A percentile compares a stretch with the other conserved stretches of the same genome.
Evolutionary conservation across 1,284 basidiomycete genomes (phyloP).

Genomic region (Vanrija sp.): DNA sequence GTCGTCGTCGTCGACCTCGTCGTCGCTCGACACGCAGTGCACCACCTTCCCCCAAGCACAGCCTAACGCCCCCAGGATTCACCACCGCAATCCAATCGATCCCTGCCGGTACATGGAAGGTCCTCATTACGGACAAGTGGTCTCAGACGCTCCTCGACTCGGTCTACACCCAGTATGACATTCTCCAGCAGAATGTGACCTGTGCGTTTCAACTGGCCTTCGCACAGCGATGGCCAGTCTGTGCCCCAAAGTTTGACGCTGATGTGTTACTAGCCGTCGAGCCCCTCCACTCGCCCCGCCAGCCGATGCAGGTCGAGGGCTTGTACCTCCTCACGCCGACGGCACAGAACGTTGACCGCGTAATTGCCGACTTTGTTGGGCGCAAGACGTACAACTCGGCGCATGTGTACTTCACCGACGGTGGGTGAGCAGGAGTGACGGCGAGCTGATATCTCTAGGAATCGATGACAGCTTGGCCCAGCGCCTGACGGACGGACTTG

Average conservation of each 20-base stretch:
- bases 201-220: constrained; percentile 56
- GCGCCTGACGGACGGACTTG: constrained; percentile 55
- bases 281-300: constrained; percentile 54
- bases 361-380: constrained; percentile 76
- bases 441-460: constrained; percentile 22
- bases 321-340: constrained; percentile 94
- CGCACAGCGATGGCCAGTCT: not conserved
- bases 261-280: constrained; percentile 46
- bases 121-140: constrained; percentile 90
- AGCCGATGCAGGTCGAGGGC: constrained; percentile 56
- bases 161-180: constrained; percentile 88
- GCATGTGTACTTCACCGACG: constrained; percentile 93
- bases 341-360: constrained; percentile 82
- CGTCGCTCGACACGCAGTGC: not conserved
- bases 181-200: constrained; percentile 89
- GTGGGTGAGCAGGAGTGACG: constrained; percentile 52
- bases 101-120: constrained; percentile 85
- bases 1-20: too few species aligned
- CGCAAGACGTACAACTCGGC: constrained; percentile 76
- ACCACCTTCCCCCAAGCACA: not conserved
- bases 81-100: constrained; percentile 55
- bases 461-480: constrained; percentile 66
- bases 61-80: constrained; percentile 32
- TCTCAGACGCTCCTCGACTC: constrained; percentile 78
- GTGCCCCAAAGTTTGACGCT: not conserved